Conservation (phyloP, 2,329 filamentous ascomycete genomes). For the Biscogniauxia marginata region DNA sequence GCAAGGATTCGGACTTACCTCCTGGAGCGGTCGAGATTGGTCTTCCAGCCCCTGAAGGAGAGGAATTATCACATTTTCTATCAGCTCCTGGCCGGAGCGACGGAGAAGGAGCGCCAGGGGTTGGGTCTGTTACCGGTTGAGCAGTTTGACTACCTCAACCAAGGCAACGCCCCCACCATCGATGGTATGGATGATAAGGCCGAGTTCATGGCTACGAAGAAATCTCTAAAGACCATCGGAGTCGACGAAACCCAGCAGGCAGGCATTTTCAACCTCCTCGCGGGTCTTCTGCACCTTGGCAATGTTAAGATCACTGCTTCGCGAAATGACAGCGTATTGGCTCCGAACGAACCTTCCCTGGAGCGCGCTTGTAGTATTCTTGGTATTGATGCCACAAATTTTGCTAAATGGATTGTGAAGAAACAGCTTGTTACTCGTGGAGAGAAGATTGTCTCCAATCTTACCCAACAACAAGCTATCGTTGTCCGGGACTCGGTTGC, state of each 20-base stretch:
- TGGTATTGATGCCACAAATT: conserved; percentile 81
- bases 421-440: conserved; percentile 95
- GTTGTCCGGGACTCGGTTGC: conserved; percentile 97
- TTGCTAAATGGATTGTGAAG: conserved; percentile 98
- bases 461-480: conserved; percentile 88
- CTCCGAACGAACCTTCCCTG: conserved; percentile 77
- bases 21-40: conserved; percentile 89
- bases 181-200: conserved; percentile 94
- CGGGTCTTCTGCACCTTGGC: conserved; percentile 87
- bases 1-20: conserved; percentile 96
- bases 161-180: conserved; percentile 86
- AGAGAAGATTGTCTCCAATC: conserved; percentile 95
- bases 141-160: conserved; percentile 94
- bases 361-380: conserved; percentile 79
- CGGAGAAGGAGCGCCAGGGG: conserved; percentile 77
- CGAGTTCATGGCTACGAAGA: conserved; percentile 85
- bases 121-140: conserved; percentile 78
- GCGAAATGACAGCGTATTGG: conserved; percentile 80
- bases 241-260: conserved; percentile 71
- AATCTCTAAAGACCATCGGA: conserved; percentile 84
- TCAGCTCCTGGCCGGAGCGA: conserved; percentile 90
- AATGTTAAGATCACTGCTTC: conserved; percentile 95
- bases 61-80: conserved; percentile 99
- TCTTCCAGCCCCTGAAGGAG: conserved; percentile 96
- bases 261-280: conserved; percentile 86